Conservation (phyloP, 306 rosid species). For the Cicer cuneatum region DNA sequence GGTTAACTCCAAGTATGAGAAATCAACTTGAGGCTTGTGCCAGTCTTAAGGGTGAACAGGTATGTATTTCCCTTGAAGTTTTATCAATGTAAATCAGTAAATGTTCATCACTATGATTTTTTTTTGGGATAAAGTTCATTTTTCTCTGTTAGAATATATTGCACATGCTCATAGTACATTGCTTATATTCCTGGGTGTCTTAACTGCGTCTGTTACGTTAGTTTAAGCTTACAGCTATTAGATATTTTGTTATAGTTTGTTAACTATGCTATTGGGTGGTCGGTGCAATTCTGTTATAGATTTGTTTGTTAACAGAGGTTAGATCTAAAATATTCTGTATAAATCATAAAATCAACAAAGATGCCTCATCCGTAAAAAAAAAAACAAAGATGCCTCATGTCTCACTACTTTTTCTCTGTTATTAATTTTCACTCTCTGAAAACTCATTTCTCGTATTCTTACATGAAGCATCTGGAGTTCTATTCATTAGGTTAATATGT, state of each 20-base stretch:
- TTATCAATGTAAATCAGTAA: constrained; percentile 5
- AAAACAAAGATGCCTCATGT: too few relatives aligned
- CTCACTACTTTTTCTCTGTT: neutral
- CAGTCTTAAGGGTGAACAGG: constrained; percentile 94
- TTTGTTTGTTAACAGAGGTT: neutral
- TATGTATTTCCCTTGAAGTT: constrained; percentile 42
- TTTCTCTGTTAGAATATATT: constrained; percentile 1
- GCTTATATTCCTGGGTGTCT: neutral
- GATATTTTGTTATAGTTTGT: constrained; percentile 8
- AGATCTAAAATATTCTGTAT: constrained; percentile 2
- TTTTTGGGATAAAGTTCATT: constrained; percentile 22
- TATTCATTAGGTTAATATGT: constrained; percentile 44
- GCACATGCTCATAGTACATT: constrained; percentile 10
- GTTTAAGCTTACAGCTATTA: constrained; percentile 7
- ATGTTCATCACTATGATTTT: constrained; percentile 9
- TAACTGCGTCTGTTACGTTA: constrained; percentile 20
- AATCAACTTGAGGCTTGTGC: constrained; percentile 76
- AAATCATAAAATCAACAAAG: constrained; percentile 3
- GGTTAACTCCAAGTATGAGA: constrained; percentile 67
- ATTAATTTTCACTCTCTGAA: neutral
- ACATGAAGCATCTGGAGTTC: constrained; percentile 16
- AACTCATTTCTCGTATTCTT: constrained; percentile 7
- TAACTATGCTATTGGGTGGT: neutral
- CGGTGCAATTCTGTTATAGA: constrained; percentile 3
- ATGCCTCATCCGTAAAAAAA: neutral